Conservation (phyloP, 345 rosid species). For the Microcos paniculata region DNA sequence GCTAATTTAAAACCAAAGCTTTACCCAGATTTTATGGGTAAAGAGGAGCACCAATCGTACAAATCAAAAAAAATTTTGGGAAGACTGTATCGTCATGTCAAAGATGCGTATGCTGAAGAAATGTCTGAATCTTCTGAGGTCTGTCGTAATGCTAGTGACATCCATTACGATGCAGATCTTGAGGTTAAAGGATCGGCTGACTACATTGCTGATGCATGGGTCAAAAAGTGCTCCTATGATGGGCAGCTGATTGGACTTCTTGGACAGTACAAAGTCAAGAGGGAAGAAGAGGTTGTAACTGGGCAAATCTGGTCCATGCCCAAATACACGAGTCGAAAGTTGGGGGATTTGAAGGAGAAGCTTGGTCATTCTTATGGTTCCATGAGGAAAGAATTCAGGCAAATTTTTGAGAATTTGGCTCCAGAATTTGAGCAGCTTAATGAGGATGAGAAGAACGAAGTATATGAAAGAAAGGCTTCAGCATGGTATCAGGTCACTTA, state of each 20-base stretch:
- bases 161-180: slow-evolving; percentile 65
- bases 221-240: slow-evolving; percentile 67
- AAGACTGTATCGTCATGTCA: slow-evolving; percentile 63
- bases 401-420: slow-evolving; percentile 52
- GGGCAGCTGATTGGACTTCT: slow-evolving; percentile 76
- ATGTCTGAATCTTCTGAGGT: slow-evolving; percentile 37
- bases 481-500: slow-evolving; percentile 93
- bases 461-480: slow-evolving; percentile 79
- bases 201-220: slow-evolving; percentile 73
- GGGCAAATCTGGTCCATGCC: slow-evolving; percentile 98
- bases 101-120: slow-evolving; percentile 55
- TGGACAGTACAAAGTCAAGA: slow-evolving; percentile 70
- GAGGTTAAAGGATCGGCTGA: slow-evolving; percentile 57
- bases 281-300: slow-evolving; percentile 90
- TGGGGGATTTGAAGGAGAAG: slow-evolving; percentile 74
- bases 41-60: slow-evolving; percentile 69
- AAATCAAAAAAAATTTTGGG: slow-evolving; percentile 74
- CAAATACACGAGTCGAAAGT: slow-evolving; percentile 58
- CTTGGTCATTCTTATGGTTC: slow-evolving; percentile 66
- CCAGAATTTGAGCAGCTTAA: slow-evolving; percentile 40
- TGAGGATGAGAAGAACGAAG: slow-evolving; percentile 54
- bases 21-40: slow-evolving; percentile 94
- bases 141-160: slow-evolving; percentile 33
- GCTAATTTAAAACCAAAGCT: slow-evolving; percentile 56
- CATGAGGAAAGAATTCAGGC: slow-evolving; percentile 76